Percentiles rank a stretch among this genome's conserved stretches.
phyloP scores from a whole-genome alignment of 2,329 filamentous ascomycete species.

The Fusarium torreyae region DNA sequence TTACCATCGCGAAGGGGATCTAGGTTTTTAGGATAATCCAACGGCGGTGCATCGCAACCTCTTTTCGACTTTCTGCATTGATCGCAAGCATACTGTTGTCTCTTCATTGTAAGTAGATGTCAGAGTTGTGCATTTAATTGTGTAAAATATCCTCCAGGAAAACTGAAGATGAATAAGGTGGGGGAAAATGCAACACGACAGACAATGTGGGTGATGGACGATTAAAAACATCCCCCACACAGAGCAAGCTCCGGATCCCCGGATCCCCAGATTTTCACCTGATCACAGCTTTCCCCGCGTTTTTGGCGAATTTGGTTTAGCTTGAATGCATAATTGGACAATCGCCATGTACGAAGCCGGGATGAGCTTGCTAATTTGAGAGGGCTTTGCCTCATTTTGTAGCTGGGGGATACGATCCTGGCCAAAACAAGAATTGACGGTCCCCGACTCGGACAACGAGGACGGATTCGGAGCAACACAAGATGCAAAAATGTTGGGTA shows the following conservation, averaged over 20 bases:
- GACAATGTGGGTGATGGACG: slow-evolving; percentile 5
- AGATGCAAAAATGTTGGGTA: background rate
- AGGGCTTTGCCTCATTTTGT: background rate
- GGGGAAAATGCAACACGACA: background rate
- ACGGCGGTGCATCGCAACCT: slow-evolving; percentile 25
- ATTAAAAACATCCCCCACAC: background rate
- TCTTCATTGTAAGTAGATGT: slow-evolving; percentile 11
- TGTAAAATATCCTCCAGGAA: background rate
- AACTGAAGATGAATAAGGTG: background rate
- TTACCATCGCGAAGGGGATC: slow-evolving; percentile 16
- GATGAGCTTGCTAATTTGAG: background rate
- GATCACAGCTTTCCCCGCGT: slow-evolving; percentile 31
- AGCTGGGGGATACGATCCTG: too few relatives aligned
- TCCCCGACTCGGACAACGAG: background rate
- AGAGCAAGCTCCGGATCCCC: slow-evolving; percentile 25
- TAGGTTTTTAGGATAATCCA: slow-evolving; percentile 16
- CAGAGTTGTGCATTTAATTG: background rate
- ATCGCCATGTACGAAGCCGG: background rate
- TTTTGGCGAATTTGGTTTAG: slow-evolving; percentile 23
- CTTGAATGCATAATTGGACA: background rate
- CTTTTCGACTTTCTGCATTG: slow-evolving; percentile 32
- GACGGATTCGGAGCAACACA: background rate
- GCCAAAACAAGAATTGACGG: too few relatives aligned
- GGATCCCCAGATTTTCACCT: slow-evolving; percentile 16
- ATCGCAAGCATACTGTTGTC: slow-evolving; percentile 32